Percentiles rank a stretch among this genome's conserved stretches.
phyloP scores from a whole-genome alignment of 2,329 filamentous ascomycete species.

The Tolypocladium album region DNA sequence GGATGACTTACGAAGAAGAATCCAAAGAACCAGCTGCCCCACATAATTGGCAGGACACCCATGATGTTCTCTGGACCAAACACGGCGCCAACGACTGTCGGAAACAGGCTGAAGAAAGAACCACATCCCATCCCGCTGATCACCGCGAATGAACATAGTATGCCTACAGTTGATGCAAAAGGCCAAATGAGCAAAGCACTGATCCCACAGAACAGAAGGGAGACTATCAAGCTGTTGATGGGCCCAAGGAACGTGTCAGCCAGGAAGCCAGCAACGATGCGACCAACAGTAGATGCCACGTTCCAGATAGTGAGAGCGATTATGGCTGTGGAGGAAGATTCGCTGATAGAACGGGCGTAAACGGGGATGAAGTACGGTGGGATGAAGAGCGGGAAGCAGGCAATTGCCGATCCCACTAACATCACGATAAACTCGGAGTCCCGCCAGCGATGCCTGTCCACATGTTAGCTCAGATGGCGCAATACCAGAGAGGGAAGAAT shows the following conservation, averaged over 20 bases:
- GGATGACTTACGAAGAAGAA: constrained; percentile 14
- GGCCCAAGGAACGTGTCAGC: constrained; percentile 15
- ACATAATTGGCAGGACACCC: constrained; percentile 14
- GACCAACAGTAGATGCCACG: constrained; percentile 14
- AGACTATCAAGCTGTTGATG: constrained; percentile 14
- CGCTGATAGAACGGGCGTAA: constrained; percentile 12
- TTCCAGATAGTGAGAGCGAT: constrained; percentile 15
- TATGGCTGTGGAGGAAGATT: constrained; percentile 9
- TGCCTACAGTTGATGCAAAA: constrained; percentile 11
- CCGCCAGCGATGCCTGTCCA: constrained; percentile 12
- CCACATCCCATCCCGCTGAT: constrained; percentile 17
- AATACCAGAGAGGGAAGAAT: neutral
- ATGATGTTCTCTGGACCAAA: constrained; percentile 14
- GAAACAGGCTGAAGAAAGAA: constrained; percentile 17
- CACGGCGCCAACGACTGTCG: constrained; percentile 9
- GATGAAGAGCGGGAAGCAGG: constrained; percentile 16
- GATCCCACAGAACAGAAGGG: constrained; percentile 12
- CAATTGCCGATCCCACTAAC: constrained; percentile 10
- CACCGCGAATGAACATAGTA: constrained; percentile 12
- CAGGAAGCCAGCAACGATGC: constrained; percentile 13
- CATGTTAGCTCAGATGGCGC: neutral
- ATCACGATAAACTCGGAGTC: constrained; percentile 13
- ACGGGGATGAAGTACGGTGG: constrained; percentile 18
- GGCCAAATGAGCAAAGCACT: constrained; percentile 16
- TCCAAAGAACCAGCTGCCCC: constrained; percentile 16